Evolutionary conservation across 2,329 filamentous ascomycete genomes (phyloP).

Genomic region (Pyrenophora tritici-repentis): DNA sequence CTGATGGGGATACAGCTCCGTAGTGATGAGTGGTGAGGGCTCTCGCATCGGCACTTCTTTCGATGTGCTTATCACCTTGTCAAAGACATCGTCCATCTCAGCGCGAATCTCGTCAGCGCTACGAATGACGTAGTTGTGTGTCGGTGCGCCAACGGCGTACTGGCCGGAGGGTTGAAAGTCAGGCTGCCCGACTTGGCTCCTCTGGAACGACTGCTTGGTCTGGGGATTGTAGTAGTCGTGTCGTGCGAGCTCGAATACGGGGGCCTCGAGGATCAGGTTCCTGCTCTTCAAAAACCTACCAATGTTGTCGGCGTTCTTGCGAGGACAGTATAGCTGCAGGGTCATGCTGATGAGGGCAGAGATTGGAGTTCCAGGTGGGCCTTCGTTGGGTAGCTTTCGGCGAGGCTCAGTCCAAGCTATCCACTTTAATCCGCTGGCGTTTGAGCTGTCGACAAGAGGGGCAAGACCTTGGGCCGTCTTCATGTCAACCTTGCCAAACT

Average conservation of each 20-base stretch:
- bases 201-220: slow-evolving; percentile 22
- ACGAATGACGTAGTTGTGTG: slow-evolving; percentile 25
- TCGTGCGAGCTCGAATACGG: slow-evolving; percentile 66
- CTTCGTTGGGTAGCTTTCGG: slow-evolving; percentile 66
- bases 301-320: slow-evolving; percentile 66
- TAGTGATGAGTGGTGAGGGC: slow-evolving; percentile 66
- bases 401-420: slow-evolving; percentile 73
- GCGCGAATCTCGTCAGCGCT: slow-evolving; percentile 79
- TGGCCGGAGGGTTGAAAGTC: slow-evolving; percentile 17
- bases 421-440: slow-evolving; percentile 67
- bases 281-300: slow-evolving; percentile 70
- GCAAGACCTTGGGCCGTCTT: slow-evolving; percentile 70
- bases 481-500: slow-evolving; percentile 77
- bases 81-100: slow-evolving; percentile 86
- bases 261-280: slow-evolving; percentile 67
- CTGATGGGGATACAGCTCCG: slow-evolving; percentile 77
- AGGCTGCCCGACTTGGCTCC: slow-evolving; percentile 21
- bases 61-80: slow-evolving; percentile 71
- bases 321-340: slow-evolving; percentile 79
- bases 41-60: slow-evolving; percentile 78
- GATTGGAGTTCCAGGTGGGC: slow-evolving; percentile 24
- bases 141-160: slow-evolving; percentile 11
- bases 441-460: slow-evolving; percentile 70
- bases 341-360: slow-evolving; percentile 58
- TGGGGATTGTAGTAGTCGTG: slow-evolving; percentile 81